Evolutionary conservation across 78 protist genomes (phyloP), one percentile per base, ranked within the genome.

Genomic region (Paratrimastix pyriformis): DNA sequence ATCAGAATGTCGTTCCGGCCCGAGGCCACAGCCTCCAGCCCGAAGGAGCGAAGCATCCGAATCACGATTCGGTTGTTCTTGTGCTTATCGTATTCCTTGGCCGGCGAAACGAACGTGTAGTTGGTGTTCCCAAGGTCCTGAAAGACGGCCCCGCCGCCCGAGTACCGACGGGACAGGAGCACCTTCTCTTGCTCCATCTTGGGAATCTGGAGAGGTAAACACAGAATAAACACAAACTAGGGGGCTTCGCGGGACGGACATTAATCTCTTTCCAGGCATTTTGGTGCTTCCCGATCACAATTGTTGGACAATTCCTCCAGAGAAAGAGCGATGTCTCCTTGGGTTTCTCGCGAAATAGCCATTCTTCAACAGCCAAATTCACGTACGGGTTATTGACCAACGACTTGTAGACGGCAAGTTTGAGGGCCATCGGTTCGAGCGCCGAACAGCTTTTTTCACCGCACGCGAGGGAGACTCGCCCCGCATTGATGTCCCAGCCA

Each of bases 241-340:
- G n/a, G n/a, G n/a, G n/a, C n/a, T n/a, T n/a, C n/a, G n/a, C n/a
- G n/a, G n/a, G n/a, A 59, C 8, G 4, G 21, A 77, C 58, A 4
- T 77, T 26, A 42, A 60, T 43, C 64, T 77, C 81, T 2, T 1
- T 5, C 65, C 75, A 77, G 35, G 81, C 33, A 3, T 77, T 70
- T 5, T 77, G 81, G 35, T 77, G 76, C 26, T 33, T 33, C n/a
- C 81, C 81, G 64, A 77, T 77, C 32, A 77, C 81, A 68, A 77
- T 33, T 30, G 60, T 52, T 21, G 81, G 81, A 1, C 9, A 44
- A 5, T 60, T 60, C 35, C 5, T 3, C 81, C 81, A 77, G 33
- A 77, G 38, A 60, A 40, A 77, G 26, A 77, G 55, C n/a, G n/a
- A n/a, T 9, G 75, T 68, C 9, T 55, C 52, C 21, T 77, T 29